Base-by-base conservation (phyloP, 371 early-diverging fungal genomes). In the Thermomucor indicae-seudaticae region DNA sequence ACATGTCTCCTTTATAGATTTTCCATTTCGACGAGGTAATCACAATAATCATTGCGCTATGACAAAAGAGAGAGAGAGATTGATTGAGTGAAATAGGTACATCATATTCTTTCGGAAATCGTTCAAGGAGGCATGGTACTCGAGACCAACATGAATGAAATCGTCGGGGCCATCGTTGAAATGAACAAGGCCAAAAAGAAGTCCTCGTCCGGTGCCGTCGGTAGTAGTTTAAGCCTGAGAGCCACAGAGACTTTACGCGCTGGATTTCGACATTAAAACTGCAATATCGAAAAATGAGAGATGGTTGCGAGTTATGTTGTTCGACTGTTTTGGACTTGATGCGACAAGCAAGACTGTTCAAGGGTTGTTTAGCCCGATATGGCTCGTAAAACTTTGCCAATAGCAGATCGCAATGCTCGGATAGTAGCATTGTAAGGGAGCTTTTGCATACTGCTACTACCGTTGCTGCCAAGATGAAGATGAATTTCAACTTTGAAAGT, bases 111-210 rank as follows among this genome's bases (percentile, higher is more conserved):
- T 55, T 70, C 84, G 6, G 92, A 90, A 64, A 80, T 90, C 31
- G 73, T 92, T 14, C 80, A 83, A 48, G 91, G 90, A 37, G 91
- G 91, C 32, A 79, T 90, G 69, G 85, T 85, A 5, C 62, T 82
- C 29, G 86, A 85, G 43, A 85, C 86, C 29, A 81, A 81, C 50
- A 80, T 83, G 57, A 63, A 65, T 44, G 83, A 84, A 31, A 83
- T 85, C 46, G 79, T 81, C 11, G 55, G 67, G 19, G 83, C 85
- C 24, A 78, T 85, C 30, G 73, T 75, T 44, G 85, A 79, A 38
- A 63, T 69, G 48, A 78, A 75, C 53, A 53, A 50, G 39, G 62
- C 75, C 20, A 66, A 72, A 38, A 78, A 78, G 67, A 79, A 80
- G 44, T 58, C 69, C 8, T 62, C 65, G 4, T 55, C 54, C 6